Evolutionary conservation across 805 yeast species (phyloP).

Genomic region (Candida parachauliodes): DNA sequence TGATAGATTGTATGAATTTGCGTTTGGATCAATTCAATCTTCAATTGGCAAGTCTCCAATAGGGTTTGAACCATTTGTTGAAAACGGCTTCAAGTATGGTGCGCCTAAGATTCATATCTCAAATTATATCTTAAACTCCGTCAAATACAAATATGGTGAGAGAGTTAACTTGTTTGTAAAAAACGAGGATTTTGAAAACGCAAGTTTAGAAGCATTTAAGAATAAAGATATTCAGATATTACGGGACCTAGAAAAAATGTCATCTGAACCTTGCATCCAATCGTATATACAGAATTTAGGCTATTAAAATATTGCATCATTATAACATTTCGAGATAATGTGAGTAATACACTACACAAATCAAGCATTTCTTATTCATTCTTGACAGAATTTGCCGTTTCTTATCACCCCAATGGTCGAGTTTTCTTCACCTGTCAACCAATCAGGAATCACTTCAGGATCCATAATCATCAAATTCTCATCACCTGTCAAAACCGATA

Average conservation of each 20-base stretch:
- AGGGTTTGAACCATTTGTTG: slow-evolving; percentile 64
- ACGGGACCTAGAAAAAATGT: slow-evolving; percentile 12
- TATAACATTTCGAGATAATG: no score
- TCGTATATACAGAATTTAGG: slow-evolving; percentile 25
- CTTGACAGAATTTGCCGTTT: slow-evolving; percentile 13
- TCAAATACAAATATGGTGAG: slow-evolving; percentile 40
- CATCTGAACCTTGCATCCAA: slow-evolving; percentile 1
- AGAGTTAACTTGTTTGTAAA: slow-evolving; percentile 48
- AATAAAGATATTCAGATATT: slow-evolving; percentile 34
- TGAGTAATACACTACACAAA: not conserved
- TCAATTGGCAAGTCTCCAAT: slow-evolving; percentile 57
- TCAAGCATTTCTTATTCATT: not conserved
- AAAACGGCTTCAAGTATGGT: slow-evolving; percentile 43
- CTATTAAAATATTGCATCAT: no score
- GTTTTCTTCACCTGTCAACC: slow-evolving; percentile 79
- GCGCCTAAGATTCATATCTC: slow-evolving; percentile 62
- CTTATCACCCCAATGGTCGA: slow-evolving; percentile 41
- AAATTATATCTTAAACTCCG: slow-evolving; percentile 53
- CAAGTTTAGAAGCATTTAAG: slow-evolving; percentile 47
- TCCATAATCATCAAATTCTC: slow-evolving; percentile 41
- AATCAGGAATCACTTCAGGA: slow-evolving; percentile 60
- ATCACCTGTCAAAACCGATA: slow-evolving; percentile 37
- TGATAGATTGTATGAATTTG: slow-evolving; percentile 32
- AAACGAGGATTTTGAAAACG: slow-evolving; percentile 49
- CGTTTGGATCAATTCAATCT: slow-evolving; percentile 15